phyloP scores from a whole-genome alignment of 2,329 filamentous ascomycete species.

The Ambrosiella xylebori region DNA sequence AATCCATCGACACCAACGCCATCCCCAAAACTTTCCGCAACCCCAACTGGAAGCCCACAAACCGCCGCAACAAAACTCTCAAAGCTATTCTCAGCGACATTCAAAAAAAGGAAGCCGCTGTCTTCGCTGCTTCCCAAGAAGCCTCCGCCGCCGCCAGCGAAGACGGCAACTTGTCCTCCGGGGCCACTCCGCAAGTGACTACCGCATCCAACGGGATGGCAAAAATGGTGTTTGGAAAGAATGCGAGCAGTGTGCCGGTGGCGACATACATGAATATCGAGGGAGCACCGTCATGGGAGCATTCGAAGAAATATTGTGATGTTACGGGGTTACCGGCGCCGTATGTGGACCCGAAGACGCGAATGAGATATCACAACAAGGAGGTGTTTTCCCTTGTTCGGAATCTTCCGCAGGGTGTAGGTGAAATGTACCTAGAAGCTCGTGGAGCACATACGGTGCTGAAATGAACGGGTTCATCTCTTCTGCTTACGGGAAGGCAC shows the following conservation, averaged over 20 bases:
- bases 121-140: constrained; percentile 62
- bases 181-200: constrained; percentile 47
- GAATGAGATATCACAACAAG: constrained; percentile 78
- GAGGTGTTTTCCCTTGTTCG: constrained; percentile 80
- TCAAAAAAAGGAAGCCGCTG: constrained; percentile 73
- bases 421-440: constrained; percentile 77
- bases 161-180: constrained; percentile 37
- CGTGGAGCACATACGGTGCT: constrained; percentile 84
- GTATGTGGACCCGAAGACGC: constrained; percentile 89
- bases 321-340: constrained; percentile 82
- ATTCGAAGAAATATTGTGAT: constrained; percentile 84
- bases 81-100: constrained; percentile 90
- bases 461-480: constrained; percentile 39
- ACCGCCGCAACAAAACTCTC: constrained; percentile 96
- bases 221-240: constrained; percentile 78
- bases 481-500: no score
- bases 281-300: constrained; percentile 72
- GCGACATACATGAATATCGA: constrained; percentile 90
- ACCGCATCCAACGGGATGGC: constrained; percentile 76
- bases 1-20: constrained; percentile 78
- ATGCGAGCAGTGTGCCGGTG: constrained; percentile 18
- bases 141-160: constrained; percentile 55
- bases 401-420: constrained; percentile 60
- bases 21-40: constrained; percentile 84
- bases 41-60: constrained; percentile 73